phyloP scores from a whole-genome alignment of 345 rosid genomes.

The Luvunga scandens region DNA sequence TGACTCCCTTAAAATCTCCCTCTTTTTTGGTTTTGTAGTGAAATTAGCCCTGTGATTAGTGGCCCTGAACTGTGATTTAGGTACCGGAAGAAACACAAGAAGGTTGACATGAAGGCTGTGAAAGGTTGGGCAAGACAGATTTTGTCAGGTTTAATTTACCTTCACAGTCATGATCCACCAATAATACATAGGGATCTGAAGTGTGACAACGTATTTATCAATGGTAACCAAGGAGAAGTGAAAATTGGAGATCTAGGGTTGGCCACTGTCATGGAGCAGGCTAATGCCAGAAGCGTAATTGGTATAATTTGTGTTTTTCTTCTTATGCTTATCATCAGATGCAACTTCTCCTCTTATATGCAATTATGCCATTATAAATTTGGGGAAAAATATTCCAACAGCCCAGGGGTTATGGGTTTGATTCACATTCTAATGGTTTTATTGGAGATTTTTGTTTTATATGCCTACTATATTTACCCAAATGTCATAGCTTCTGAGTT shows the following conservation, averaged over 20 bases:
- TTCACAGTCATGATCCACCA: constrained; percentile 81
- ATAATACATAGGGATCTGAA: constrained; percentile 92
- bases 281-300: constrained; percentile 89
- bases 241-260: constrained; percentile 98
- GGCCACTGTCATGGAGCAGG: constrained; percentile 88
- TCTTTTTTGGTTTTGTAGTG: constrained; percentile 9
- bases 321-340: constrained; percentile 6
- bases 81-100: constrained; percentile 84
- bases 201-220: constrained; percentile 92
- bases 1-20: constrained; percentile 2
- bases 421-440: constrained; percentile 4
- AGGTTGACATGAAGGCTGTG: constrained; percentile 79
- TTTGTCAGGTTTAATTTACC: constrained; percentile 69
- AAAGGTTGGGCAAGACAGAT: constrained; percentile 95
- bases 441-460: not conserved
- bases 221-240: constrained; percentile 94
- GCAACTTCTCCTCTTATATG: not conserved
- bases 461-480: not conserved
- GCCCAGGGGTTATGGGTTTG: not conserved
- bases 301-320: constrained; percentile 40
- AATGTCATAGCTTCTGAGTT: not conserved
- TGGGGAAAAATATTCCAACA: not conserved
- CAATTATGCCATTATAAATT: not conserved
- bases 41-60: constrained; percentile 27
- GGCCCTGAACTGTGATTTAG: constrained; percentile 43